Evolutionary conservation across 208 protist genomes (phyloP).

Genomic region (Leishmania arabica): DNA sequence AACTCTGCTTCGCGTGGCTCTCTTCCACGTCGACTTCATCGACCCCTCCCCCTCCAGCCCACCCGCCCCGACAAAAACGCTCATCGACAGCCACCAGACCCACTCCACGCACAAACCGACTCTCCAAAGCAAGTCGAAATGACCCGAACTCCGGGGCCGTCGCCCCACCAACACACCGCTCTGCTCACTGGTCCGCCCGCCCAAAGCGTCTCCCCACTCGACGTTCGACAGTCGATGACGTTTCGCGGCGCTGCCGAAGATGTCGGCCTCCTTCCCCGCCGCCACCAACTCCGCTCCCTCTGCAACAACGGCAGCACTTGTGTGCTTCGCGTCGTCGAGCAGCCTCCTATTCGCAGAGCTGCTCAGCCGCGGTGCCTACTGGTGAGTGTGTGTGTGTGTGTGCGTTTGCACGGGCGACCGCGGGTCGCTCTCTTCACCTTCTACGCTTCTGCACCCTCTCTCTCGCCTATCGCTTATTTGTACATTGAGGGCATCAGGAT

Average conservation of each 20-base stretch:
- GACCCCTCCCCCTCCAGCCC: background rate
- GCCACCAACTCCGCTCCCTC: background rate
- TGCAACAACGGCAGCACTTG: constrained; percentile 5
- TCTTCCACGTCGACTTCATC: background rate
- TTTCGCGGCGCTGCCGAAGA: background rate
- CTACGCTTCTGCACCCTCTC: background rate
- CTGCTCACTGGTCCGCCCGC: background rate
- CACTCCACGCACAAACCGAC: background rate
- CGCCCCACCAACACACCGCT: background rate
- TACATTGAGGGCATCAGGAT: background rate
- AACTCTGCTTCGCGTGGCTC: background rate
- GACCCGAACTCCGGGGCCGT: background rate
- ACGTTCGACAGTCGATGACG: constrained; percentile 15
- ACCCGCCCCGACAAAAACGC: background rate
- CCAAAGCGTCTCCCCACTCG: background rate
- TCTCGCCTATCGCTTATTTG: background rate
- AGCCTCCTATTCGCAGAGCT: constrained; percentile 16
- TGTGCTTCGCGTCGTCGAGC: constrained; percentile 15
- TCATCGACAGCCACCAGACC: background rate
- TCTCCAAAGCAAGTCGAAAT: background rate
- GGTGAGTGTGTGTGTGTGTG: background rate
- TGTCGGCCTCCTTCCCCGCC: constrained; percentile 2
- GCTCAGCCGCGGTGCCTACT: background rate
- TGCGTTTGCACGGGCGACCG: background rate
- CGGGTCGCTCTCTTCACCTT: background rate